Percentiles rank a stretch among this genome's conserved stretches.
Evolutionary conservation across 768 basidiomycete genomes (phyloP).

Genomic region (Macrolepiota albuminosa): DNA sequence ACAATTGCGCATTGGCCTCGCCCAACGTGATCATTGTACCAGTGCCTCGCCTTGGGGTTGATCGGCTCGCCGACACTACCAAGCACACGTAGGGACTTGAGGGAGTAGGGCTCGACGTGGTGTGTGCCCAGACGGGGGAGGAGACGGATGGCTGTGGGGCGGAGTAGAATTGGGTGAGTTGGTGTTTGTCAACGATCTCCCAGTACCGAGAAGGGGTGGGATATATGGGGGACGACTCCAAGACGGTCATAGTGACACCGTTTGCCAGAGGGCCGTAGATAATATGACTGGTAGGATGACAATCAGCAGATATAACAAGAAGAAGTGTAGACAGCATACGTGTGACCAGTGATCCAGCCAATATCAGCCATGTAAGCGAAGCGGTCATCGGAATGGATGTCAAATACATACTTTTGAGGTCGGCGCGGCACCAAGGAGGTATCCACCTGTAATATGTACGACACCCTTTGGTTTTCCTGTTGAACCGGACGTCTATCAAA

Average conservation of each 20-base stretch:
- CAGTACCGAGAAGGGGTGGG: slow-evolving; percentile 97
- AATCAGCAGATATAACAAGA: no score
- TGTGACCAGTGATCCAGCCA: no score
- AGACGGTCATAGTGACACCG: slow-evolving; percentile 62
- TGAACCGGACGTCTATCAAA: slow-evolving; percentile 78
- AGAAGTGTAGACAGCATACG: no score
- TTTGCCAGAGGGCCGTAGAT: no score
- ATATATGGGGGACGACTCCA: slow-evolving; percentile 96
- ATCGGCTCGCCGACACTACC: slow-evolving; percentile 92
- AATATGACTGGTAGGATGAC: no score
- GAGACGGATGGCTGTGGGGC: slow-evolving; percentile 92
- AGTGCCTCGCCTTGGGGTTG: slow-evolving; percentile 98
- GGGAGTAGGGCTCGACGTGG: no score
- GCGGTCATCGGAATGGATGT: slow-evolving; percentile 92
- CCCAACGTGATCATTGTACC: slow-evolving; percentile 97
- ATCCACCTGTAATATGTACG: slow-evolving; percentile 79
- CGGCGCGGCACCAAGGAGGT: slow-evolving; percentile 35
- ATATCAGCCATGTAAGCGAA: slow-evolving; percentile 96
- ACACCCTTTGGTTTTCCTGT: slow-evolving; percentile 98
- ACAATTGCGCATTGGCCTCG: slow-evolving; percentile 85
- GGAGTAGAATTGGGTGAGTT: slow-evolving; percentile 94
- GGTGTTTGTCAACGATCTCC: slow-evolving; percentile 90
- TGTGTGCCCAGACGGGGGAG: slow-evolving; percentile 6
- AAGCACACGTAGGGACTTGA: no score
- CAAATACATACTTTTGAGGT: slow-evolving; percentile 98